A percentile compares a stretch with the other conserved stretches of the same genome.
Conservation (phyloP, 148 eudicot genomes). For the Rhododendron molle region DNA sequence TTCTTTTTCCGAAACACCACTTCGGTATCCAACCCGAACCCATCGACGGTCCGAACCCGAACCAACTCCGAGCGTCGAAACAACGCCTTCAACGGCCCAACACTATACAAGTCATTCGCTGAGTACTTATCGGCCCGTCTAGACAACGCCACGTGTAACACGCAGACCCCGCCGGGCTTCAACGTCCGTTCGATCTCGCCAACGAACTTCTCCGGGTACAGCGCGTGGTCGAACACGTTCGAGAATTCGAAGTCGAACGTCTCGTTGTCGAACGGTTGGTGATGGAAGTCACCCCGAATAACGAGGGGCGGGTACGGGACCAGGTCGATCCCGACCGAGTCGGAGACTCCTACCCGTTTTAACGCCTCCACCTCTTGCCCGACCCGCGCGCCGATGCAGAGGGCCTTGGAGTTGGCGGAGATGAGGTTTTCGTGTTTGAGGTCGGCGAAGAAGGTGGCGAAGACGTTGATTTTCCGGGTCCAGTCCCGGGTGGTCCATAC, state of each 20-base stretch:
- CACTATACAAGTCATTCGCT: constrained; percentile 67
- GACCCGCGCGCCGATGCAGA: constrained; percentile 80
- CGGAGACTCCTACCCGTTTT: constrained; percentile 49
- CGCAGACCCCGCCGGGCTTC: constrained; percentile 63
- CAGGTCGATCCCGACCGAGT: constrained; percentile 64
- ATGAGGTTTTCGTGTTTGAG: constrained; percentile 24
- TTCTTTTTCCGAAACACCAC: constrained; percentile 47
- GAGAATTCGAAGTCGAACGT: constrained; percentile 73
- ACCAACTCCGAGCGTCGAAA: constrained; percentile 53
- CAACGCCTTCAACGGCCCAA: constrained; percentile 44
- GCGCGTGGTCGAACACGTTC: constrained; percentile 84
- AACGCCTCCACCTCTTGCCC: constrained; percentile 86
- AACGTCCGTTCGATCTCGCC: constrained; percentile 80
- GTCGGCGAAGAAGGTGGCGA: constrained; percentile 45
- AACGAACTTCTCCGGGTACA: constrained; percentile 60
- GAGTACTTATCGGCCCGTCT: constrained; percentile 77
- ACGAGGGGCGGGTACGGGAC: constrained; percentile 88
- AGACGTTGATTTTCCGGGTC: constrained; percentile 69
- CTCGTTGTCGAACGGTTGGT: constrained; percentile 52
- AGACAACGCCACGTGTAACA: constrained; percentile 65
- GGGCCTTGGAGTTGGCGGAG: constrained; percentile 36
- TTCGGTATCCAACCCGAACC: constrained; percentile 54
- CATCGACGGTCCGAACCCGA: constrained; percentile 48
- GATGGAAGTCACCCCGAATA: constrained; percentile 62
- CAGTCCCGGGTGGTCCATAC: constrained; percentile 82